Evolutionary conservation across 192 early-diverging fungal species (phyloP).

Genomic region (Backusella parvicylindrica): DNA sequence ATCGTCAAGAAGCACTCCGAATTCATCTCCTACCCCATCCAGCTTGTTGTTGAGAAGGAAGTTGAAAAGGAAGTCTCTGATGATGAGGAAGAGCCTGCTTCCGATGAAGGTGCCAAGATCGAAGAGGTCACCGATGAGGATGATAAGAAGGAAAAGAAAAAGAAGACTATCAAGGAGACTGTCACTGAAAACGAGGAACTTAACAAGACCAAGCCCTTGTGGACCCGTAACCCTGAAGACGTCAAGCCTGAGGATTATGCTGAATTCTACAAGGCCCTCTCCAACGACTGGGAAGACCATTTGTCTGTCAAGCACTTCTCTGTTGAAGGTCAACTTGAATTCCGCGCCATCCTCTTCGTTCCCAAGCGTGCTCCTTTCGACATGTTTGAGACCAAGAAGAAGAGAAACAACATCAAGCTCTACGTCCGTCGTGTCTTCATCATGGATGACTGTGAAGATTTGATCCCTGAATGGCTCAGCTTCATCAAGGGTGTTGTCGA

Average conservation of each 20-base stretch:
- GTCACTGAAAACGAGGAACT: slow-evolving; percentile 88
- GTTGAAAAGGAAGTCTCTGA: slow-evolving; percentile 97
- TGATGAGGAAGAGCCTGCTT: slow-evolving; percentile 82
- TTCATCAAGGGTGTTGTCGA: slow-evolving; percentile 99
- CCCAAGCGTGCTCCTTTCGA: slow-evolving; percentile 97
- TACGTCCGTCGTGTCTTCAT: slow-evolving; percentile 99
- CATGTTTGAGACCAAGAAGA: slow-evolving; percentile 98
- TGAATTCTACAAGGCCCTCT: slow-evolving; percentile 97
- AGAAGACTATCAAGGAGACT: slow-evolving; percentile 84
- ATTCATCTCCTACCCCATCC: slow-evolving; percentile 99
- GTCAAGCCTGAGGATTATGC: slow-evolving; percentile 96
- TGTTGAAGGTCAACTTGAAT: slow-evolving; percentile 99
- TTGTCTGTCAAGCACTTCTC: slow-evolving; percentile 98
- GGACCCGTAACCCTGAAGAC: slow-evolving; percentile 98
- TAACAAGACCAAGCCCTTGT: slow-evolving; percentile 99
- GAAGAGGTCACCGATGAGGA: slow-evolving; percentile 85
- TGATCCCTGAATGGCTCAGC: slow-evolving; percentile 98
- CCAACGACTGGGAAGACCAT: slow-evolving; percentile 99
- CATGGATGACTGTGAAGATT: slow-evolving; percentile 99
- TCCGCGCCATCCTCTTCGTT: slow-evolving; percentile 97
- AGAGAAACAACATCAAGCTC: slow-evolving; percentile 99
- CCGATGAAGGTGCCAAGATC: slow-evolving; percentile 69
- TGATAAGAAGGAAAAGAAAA: slow-evolving; percentile 65
- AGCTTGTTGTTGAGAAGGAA: slow-evolving; percentile 95
- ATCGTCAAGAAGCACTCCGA: slow-evolving; percentile 99